Conservation (phyloP, 768 basidiomycete species). For the Mycena leptocephala region DNA sequence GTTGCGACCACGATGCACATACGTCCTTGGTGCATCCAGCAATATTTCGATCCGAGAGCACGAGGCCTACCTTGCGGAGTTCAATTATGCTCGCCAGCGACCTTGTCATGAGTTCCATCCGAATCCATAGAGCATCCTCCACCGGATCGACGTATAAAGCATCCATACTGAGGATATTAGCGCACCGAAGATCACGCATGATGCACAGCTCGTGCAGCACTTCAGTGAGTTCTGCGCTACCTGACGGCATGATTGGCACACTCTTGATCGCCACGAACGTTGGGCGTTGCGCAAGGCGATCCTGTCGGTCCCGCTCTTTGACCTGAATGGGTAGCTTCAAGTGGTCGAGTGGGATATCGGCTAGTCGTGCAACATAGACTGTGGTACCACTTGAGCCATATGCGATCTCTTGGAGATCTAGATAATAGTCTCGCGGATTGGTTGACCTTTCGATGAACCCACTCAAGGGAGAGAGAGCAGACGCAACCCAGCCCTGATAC, state of each 20-base stretch:
- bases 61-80: constrained; percentile 59
- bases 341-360: background rate
- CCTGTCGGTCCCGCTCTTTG: background rate
- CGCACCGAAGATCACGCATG: constrained; percentile 56
- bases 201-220: constrained; percentile 62
- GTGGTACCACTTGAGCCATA: constrained; percentile 71
- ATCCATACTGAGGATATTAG: constrained; percentile 63
- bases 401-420: constrained; percentile 67
- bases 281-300: background rate
- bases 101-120: constrained; percentile 76
- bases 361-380: constrained; percentile 39
- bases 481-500: constrained; percentile 54
- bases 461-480: constrained; percentile 52
- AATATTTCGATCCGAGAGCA: constrained; percentile 61
- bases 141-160: constrained; percentile 59
- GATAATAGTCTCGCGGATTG: constrained; percentile 60
- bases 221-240: constrained; percentile 59
- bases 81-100: constrained; percentile 71
- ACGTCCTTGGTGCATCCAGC: constrained; percentile 69
- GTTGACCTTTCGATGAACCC: constrained; percentile 57
- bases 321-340: background rate
- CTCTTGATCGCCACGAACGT: constrained; percentile 68
- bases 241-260: constrained; percentile 54
- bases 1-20: constrained; percentile 38
- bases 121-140: constrained; percentile 66